Conservation (phyloP, 2,329 filamentous ascomycete species). For the Arachnomyces sp. region DNA sequence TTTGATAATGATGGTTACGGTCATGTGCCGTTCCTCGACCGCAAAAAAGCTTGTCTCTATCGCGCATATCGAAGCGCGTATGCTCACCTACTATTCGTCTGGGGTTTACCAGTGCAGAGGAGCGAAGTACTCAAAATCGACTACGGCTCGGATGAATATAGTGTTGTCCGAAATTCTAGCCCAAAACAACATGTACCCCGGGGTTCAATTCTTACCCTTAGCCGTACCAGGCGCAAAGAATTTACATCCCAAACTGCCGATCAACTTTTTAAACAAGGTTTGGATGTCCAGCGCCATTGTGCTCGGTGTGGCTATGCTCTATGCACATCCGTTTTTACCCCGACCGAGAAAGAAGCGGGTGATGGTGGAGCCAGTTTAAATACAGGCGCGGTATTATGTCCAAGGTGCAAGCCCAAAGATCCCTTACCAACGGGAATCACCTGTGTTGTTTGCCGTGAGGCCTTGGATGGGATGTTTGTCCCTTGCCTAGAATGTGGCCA, state of each 20-base stretch:
- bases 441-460: conserved; percentile 39
- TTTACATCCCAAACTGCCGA: not conserved
- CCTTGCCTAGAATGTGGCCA: conserved; percentile 44
- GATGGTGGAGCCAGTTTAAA: conserved; percentile 10
- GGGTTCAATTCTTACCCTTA: not conserved
- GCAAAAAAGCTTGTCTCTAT: conserved; percentile 41
- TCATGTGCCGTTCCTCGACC: conserved; percentile 43
- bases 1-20: conserved; percentile 48
- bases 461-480: conserved; percentile 37
- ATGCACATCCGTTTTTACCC: conserved; percentile 29
- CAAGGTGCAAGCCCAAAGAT: conserved; percentile 28
- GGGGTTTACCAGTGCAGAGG: conserved; percentile 48
- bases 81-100: conserved; percentile 52
- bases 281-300: conserved; percentile 39
- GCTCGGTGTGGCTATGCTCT: conserved; percentile 31
- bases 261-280: conserved; percentile 16
- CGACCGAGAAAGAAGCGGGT: conserved; percentile 13
- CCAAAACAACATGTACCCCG: no score
- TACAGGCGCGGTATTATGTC: conserved; percentile 22
- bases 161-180: conserved; percentile 1
- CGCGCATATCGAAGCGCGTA: conserved; percentile 50
- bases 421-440: conserved; percentile 28
- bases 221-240: not conserved
- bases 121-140: conserved; percentile 54
- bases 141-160: conserved; percentile 31